phyloP scores from a whole-genome alignment of 2,329 filamentous ascomycete species.

The Cercospora berteroae region DNA sequence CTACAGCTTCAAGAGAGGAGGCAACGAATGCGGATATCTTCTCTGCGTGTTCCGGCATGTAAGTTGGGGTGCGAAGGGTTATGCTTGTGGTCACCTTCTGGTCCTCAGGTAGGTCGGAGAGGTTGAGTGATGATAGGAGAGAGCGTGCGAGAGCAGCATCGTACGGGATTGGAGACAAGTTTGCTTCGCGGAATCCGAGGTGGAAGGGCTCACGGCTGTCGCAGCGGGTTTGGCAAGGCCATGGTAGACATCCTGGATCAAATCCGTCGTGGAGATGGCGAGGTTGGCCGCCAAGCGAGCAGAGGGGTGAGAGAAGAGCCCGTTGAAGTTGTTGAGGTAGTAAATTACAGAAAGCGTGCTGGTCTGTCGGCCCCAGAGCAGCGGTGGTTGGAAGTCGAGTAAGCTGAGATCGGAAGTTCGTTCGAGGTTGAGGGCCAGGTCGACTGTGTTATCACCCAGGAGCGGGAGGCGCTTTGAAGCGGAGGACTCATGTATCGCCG shows the following conservation, averaged over 20 bases:
- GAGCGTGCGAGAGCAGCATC: conserved; percentile 4
- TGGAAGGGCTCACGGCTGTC: conserved; percentile 15
- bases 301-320: conserved; percentile 9
- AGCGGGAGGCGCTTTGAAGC: conserved; percentile 11
- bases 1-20: conserved; percentile 4
- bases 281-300: conserved; percentile 14
- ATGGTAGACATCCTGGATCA: conserved; percentile 13
- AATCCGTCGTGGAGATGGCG: conserved; percentile 3
- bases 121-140: conserved; percentile 1
- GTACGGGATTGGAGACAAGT: conserved; percentile 9
- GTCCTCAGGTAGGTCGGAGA: not conserved
- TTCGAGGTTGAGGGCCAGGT: conserved; percentile 15
- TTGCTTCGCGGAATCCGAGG: conserved; percentile 7
- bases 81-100: not conserved
- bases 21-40: conserved; percentile 15
- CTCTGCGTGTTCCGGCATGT: conserved; percentile 17
- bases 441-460: conserved; percentile 1
- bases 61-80: conserved; percentile 6
- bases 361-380: conserved; percentile 11
- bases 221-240: conserved; percentile 9
- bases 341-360: conserved; percentile 15
- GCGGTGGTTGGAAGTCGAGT: conserved; percentile 7
- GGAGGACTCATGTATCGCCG: conserved; percentile 13
- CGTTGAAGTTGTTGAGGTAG: conserved; percentile 14
- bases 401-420: conserved; percentile 8